phyloP scores from a whole-genome alignment of 805 yeast species.

The Saccharomycopsis javanensis region DNA sequence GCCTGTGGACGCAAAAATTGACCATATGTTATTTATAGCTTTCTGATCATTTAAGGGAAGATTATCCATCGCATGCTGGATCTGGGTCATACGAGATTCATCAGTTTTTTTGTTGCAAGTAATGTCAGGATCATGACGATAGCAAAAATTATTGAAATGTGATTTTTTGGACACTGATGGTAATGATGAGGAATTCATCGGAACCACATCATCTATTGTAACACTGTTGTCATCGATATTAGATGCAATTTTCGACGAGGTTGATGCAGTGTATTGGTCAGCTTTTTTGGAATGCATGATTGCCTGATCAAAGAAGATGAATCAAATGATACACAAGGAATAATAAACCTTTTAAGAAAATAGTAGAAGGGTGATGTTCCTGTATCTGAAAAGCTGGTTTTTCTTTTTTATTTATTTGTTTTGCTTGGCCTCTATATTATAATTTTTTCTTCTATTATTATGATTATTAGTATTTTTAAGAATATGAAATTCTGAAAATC shows the following conservation, averaged over 20 bases:
- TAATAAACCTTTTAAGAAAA: too few relatives aligned
- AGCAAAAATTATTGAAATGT: slow-evolving; percentile 51
- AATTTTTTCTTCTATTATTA: too few relatives aligned
- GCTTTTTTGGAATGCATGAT: neutral
- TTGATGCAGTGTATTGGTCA: neutral
- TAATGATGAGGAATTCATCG: too few relatives aligned
- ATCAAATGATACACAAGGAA: too few relatives aligned
- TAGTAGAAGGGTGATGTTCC: too few relatives aligned
- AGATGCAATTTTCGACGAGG: neutral
- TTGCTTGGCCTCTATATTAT: too few relatives aligned
- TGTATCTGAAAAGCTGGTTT: too few relatives aligned
- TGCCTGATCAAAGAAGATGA: neutral
- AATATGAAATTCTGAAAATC: too few relatives aligned
- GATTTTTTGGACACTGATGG: neutral
- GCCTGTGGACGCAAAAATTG: slow-evolving; percentile 69
- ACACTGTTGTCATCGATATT: neutral
- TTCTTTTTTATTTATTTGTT: too few relatives aligned
- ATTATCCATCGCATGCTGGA: slow-evolving; percentile 47
- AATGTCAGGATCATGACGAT: slow-evolving; percentile 86
- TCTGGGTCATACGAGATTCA: slow-evolving; percentile 48
- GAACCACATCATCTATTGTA: too few relatives aligned
- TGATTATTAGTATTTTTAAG: too few relatives aligned
- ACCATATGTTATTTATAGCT: slow-evolving; percentile 76
- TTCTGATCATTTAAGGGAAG: slow-evolving; percentile 65
- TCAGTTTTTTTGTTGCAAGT: slow-evolving; percentile 64